Evolutionary conservation across 1,139 yeast genomes (phyloP).

Genomic region (Saccharomycopsis hybrid): DNA sequence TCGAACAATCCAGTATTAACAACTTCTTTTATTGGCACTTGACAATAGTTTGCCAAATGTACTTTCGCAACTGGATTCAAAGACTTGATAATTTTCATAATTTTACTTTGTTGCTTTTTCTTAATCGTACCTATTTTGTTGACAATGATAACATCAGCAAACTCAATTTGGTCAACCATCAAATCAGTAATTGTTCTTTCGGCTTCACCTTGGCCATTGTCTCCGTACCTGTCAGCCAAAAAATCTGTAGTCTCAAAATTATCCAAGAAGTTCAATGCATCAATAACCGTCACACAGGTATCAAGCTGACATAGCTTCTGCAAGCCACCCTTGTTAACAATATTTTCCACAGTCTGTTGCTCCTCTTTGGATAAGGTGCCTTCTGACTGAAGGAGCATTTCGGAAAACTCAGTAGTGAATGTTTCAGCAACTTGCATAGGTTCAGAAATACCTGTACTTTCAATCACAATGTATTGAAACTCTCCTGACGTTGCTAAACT

Average conservation of each 20-base stretch:
- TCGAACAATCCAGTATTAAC: slow-evolving; percentile 30
- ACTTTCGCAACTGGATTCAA: slow-evolving; percentile 39
- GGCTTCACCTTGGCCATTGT: slow-evolving; percentile 22
- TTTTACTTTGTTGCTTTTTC: slow-evolving; percentile 34
- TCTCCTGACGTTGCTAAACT: slow-evolving; percentile 31
- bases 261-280: slow-evolving; percentile 35
- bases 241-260: slow-evolving; percentile 37
- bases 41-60: slow-evolving; percentile 32
- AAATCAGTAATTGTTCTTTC: slow-evolving; percentile 33
- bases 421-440: slow-evolving; percentile 48
- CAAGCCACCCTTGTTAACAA: slow-evolving; percentile 36
- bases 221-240: slow-evolving; percentile 36
- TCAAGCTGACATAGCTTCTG: slow-evolving; percentile 35
- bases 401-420: slow-evolving; percentile 37
- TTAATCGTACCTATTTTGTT: slow-evolving; percentile 33
- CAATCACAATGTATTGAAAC: slow-evolving; percentile 39
- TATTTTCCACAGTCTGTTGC: slow-evolving; percentile 24
- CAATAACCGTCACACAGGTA: slow-evolving; percentile 43
- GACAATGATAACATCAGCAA: slow-evolving; percentile 37
- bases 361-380: slow-evolving; percentile 26
- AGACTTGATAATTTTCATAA: slow-evolving; percentile 30
- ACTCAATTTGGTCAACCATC: slow-evolving; percentile 42
- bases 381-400: slow-evolving; percentile 25
- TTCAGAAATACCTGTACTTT: slow-evolving; percentile 41
- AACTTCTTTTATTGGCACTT: slow-evolving; percentile 31